Evolutionary conservation across 768 basidiomycete species (phyloP).

Genomic region (Gloeophyllum trabeum): DNA sequence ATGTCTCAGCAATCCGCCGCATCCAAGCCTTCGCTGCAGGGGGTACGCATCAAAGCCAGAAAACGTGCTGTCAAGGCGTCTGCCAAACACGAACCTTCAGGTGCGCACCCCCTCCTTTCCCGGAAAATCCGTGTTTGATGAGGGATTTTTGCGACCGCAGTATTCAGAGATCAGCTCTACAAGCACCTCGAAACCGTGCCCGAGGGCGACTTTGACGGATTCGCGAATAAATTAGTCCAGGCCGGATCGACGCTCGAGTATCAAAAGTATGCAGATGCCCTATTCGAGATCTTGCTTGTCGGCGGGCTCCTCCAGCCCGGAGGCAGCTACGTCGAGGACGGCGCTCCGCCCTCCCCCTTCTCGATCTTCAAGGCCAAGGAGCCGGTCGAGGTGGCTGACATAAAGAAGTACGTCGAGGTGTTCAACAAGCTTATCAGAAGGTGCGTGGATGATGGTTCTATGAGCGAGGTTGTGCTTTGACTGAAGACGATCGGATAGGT

Average conservation of each 20-base stretch:
- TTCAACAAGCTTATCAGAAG: slow-evolving; percentile 93
- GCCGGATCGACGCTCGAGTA: slow-evolving; percentile 91
- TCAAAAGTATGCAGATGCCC: slow-evolving; percentile 92
- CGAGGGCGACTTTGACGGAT: slow-evolving; percentile 71
- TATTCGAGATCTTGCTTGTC: slow-evolving; percentile 93
- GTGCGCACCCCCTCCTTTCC: slow-evolving; percentile 21
- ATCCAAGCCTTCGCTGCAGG: slow-evolving; percentile 84
- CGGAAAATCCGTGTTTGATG: slow-evolving; percentile 5
- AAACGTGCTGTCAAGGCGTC: slow-evolving; percentile 89
- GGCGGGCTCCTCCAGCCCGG: slow-evolving; percentile 96
- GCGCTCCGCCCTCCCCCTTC: slow-evolving; percentile 78
- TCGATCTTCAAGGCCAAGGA: slow-evolving; percentile 75
- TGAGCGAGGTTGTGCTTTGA: background rate
- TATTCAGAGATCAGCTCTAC: slow-evolving; percentile 89
- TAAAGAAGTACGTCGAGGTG: slow-evolving; percentile 91
- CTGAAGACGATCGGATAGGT: slow-evolving; percentile 35
- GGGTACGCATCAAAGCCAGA: slow-evolving; percentile 88
- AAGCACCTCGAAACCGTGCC: slow-evolving; percentile 82
- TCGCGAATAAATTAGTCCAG: slow-evolving; percentile 75
- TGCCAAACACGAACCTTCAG: slow-evolving; percentile 85
- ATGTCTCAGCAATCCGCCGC: slow-evolving; percentile 86
- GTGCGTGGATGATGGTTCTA: slow-evolving; percentile 26
- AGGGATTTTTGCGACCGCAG: slow-evolving; percentile 36
- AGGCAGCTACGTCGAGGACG: slow-evolving; percentile 83
- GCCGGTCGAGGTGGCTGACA: slow-evolving; percentile 70